Percentiles rank a stretch among this genome's conserved stretches.
Evolutionary conservation across 345 rosid species (phyloP).

Genomic region (Syzygium aqueum): DNA sequence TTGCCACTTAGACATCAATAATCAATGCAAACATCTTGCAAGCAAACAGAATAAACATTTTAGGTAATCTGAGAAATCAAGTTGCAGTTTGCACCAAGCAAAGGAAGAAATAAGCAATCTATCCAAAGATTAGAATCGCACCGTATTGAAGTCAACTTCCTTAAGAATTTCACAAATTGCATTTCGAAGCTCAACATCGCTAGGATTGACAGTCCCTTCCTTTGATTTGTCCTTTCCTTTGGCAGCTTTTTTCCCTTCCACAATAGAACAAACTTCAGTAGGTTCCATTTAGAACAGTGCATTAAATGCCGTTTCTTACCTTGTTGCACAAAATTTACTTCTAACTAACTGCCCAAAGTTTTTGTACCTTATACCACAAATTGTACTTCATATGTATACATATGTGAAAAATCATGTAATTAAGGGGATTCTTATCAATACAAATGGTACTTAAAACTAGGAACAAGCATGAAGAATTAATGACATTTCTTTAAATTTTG

Average conservation of each 20-base stretch:
- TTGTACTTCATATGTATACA: not conserved
- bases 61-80: not conserved
- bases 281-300: not conserved
- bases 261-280: not conserved
- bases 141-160: constrained; percentile 83
- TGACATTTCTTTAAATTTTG: not conserved
- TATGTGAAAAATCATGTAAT: not conserved
- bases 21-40: not conserved
- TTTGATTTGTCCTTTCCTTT: constrained; percentile 55
- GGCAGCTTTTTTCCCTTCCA: constrained; percentile 37
- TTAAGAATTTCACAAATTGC: constrained; percentile 71
- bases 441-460: not conserved
- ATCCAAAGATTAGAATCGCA: constrained; percentile 15
- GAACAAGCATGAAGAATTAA: not conserved
- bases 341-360: not conserved
- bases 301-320: not conserved
- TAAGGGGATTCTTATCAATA: not conserved
- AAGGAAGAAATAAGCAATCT: not conserved
- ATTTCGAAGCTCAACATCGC: constrained; percentile 52
- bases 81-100: not conserved
- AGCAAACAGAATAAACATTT: not conserved
- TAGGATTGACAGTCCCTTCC: constrained; percentile 34
- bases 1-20: not conserved
- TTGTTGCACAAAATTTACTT: not conserved
- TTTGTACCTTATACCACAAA: not conserved